phyloP scores from a whole-genome alignment of 2,329 filamentous ascomycete genomes.

The Niveomyces coronatus region DNA sequence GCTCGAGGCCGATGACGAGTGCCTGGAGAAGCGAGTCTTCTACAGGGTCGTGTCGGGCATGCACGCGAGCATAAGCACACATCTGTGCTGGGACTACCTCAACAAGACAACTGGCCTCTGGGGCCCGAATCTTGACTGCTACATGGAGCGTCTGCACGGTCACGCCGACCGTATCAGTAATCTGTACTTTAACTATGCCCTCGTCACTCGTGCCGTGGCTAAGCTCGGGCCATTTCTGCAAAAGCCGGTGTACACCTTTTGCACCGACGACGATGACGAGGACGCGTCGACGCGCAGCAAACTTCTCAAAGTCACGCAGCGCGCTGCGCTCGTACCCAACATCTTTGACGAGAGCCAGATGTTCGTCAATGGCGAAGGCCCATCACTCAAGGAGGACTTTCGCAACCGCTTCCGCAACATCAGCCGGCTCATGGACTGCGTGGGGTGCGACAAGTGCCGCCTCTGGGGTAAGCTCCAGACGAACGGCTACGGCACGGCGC shows the following conservation, averaged over 20 bases:
- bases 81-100: constrained; percentile 91
- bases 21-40: constrained; percentile 97
- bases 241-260: constrained; percentile 68
- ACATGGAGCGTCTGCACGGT: constrained; percentile 71
- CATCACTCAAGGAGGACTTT: constrained; percentile 91
- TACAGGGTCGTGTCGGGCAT: constrained; percentile 92
- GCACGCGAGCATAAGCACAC: constrained; percentile 95
- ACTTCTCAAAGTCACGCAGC: constrained; percentile 63
- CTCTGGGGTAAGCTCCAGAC: constrained; percentile 98
- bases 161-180: constrained; percentile 91
- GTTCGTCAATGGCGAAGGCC: constrained; percentile 71
- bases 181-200: constrained; percentile 96
- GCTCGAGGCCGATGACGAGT: constrained; percentile 78
- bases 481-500: constrained; percentile 82
- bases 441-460: constrained; percentile 96
- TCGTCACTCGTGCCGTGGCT: constrained; percentile 82
- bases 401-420: constrained; percentile 95
- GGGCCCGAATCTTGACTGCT: constrained; percentile 85
- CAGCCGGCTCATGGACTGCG: constrained; percentile 94
- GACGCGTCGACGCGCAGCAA: constrained; percentile 72
- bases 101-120: constrained; percentile 92
- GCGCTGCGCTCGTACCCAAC: constrained; percentile 57
- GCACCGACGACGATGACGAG: constrained; percentile 71
- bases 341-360: constrained; percentile 94
- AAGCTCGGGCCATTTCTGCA: constrained; percentile 78